A percentile compares a stretch with the other conserved stretches of the same genome.
Evolutionary conservation across 192 early-diverging fungal species (phyloP).

Genomic region (Diversispora eburnea): DNA sequence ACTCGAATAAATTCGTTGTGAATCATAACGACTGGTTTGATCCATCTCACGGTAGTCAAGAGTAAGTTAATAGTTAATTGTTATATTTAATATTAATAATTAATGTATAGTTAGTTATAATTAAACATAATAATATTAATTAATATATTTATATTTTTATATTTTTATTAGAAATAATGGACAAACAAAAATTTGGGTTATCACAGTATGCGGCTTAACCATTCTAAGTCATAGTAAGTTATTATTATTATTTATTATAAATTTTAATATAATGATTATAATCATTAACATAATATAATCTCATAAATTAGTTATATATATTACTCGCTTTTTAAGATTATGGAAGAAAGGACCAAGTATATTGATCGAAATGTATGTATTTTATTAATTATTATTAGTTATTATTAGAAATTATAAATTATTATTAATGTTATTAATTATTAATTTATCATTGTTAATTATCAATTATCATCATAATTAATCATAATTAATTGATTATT

Average conservation of each 20-base stretch:
- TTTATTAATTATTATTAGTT: not conserved
- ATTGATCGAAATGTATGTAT: constrained; percentile 1
- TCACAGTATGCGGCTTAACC: not conserved
- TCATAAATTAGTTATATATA: not conserved
- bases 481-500: not conserved
- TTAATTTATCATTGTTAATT: not conserved
- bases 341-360: not conserved
- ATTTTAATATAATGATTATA: not conserved
- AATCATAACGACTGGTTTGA: too few relatives aligned
- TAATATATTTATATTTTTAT: too few relatives aligned
- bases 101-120: too few relatives aligned
- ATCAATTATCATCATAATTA: too few relatives aligned
- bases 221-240: not conserved
- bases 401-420: not conserved
- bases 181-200: not conserved
- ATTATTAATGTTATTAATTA: not conserved
- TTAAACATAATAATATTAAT: too few relatives aligned
- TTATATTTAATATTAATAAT: too few relatives aligned
- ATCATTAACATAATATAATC: not conserved
- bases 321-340: not conserved
- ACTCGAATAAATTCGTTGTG: too few relatives aligned
- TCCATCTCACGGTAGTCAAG: too few relatives aligned
- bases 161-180: too few relatives aligned
- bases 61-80: too few relatives aligned
- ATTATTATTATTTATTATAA: not conserved